Evolutionary conservation across 306 rosid genomes (phyloP), one percentile per base, ranked within the genome.

Genomic region (Ziziphus jujuba): DNA sequence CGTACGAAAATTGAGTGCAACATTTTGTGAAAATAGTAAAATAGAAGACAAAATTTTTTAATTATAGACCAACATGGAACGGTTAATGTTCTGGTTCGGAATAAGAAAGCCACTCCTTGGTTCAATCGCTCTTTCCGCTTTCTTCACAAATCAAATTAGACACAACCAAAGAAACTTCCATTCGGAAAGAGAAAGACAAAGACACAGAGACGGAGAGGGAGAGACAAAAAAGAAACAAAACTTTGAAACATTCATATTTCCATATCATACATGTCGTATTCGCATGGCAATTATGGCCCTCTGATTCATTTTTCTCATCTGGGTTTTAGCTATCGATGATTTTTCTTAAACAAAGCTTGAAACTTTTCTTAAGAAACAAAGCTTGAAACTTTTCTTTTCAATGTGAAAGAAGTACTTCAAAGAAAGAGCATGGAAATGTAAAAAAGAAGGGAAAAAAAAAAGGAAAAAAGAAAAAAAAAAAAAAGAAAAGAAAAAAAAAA

Each of bases 71-170:
- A 40, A 69, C 59, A 28, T 51, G 74, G 44, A 75, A 65, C 69
- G 38, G 40, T 77, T 48, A 28, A 28, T 28, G 71, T 74, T 77
- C 73, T 43, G 53, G 62, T 71, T 74, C 25, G 19, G 47, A 59
- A 69, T 65, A 51, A 74, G 68, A 75, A 66, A 55, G 73, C 45
- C 44, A 48, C 69, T 64, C 63, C 69, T 70, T 76, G 82, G 44
- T 71, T 64, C 79, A 35, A 71, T 71, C 60, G 56, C 71, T 61
- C 51, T 40, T 63, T 80, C 36, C 65, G 58, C 82, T 57, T 71
- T 61, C 56, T 77, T 69, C 62, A 31, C 53, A 51, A 65, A 73
- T 44, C 67, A 55, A 79, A 28, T 28, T 28, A 63, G 33, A 47
- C 55, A 47, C 55, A 59, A 11, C 48, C 19, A 65, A 31, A 9